A percentile compares a stretch with the other conserved stretches of the same genome.
Conservation (phyloP, 2,329 filamentous ascomycete species). For the Diaporthe vexans region DNA sequence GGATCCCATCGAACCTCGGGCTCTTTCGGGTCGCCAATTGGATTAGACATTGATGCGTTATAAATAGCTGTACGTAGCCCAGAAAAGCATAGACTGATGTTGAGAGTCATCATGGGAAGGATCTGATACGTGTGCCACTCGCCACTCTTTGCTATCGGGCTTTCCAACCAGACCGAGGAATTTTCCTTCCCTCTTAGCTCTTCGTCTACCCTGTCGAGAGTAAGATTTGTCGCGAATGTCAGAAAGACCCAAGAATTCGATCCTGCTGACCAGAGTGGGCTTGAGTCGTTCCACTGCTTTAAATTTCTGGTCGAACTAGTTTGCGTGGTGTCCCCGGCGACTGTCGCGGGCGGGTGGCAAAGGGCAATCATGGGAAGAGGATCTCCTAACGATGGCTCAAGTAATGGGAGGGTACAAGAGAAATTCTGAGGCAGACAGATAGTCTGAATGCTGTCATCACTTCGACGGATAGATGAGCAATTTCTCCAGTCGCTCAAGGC, state of each 20-base stretch:
- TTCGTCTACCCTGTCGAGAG: not conserved
- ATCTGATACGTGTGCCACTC: not conserved
- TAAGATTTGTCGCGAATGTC: not conserved
- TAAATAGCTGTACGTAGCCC: not conserved
- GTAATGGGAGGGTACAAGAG: not conserved
- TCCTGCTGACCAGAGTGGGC: not conserved
- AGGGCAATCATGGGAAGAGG: not conserved
- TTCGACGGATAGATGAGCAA: not conserved
- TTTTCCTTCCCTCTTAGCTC: not conserved
- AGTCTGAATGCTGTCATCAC: not conserved
- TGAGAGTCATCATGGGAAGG: not conserved
- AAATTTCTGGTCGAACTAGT: too few species aligned
- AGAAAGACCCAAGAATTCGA: not conserved
- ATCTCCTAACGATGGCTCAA: fast-evolving
- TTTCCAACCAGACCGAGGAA: not conserved
- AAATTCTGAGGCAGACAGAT: not conserved
- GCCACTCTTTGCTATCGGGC: not conserved
- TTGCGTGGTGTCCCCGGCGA: not conserved
- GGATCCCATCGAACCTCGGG: not conserved
- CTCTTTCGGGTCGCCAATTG: not conserved
- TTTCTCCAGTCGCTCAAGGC: not conserved
- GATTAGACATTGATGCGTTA: not conserved
- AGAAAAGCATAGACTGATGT: not conserved
- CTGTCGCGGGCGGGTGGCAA: not conserved
- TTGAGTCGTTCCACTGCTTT: not conserved